Conservation (phyloP, 768 basidiomycete genomes). For the Russula ochroleuca region DNA sequence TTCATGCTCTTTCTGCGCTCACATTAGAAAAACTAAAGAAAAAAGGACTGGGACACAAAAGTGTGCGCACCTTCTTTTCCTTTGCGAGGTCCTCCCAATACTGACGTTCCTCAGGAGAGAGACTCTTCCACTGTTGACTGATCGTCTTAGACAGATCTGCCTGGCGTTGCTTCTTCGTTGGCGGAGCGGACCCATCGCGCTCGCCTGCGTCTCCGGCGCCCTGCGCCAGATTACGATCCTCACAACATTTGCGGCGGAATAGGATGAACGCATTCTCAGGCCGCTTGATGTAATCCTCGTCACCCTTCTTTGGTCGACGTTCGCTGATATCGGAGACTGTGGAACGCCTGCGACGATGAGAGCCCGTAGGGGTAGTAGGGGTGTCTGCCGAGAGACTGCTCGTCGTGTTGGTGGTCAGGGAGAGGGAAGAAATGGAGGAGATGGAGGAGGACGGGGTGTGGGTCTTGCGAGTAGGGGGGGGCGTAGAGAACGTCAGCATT, state of each 20-base stretch:
- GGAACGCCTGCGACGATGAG: conserved; percentile 37
- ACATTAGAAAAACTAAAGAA: conserved; percentile 43
- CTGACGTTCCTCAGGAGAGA: conserved; percentile 59
- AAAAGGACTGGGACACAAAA: conserved; percentile 33
- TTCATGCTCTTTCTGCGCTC: conserved; percentile 77
- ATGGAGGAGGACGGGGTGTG: conserved; percentile 44
- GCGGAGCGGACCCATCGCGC: conserved; percentile 27
- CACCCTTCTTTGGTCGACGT: conserved; percentile 54
- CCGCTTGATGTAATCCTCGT: conserved; percentile 79
- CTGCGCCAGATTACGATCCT: conserved; percentile 57
- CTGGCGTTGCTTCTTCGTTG: conserved; percentile 69
- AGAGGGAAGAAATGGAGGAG: conserved; percentile 39
- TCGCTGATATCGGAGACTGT: conserved; percentile 36
- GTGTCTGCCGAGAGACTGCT: conserved; percentile 30
- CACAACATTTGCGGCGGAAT: conserved; percentile 75
- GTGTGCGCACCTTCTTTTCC: conserved; percentile 74
- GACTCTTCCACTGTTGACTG: conserved; percentile 73
- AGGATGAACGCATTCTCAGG: conserved; percentile 84
- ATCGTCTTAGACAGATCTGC: conserved; percentile 80
- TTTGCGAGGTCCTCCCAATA: conserved; percentile 75
- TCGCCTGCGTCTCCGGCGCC: conserved; percentile 37
- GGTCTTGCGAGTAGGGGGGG: conserved; percentile 35
- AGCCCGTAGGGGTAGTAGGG: conserved; percentile 23
- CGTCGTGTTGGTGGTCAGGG: conserved; percentile 32
- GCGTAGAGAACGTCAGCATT: conserved; percentile 43